Conservation (phyloP, 306 rosid species). For the Leucaena leucocephala region DNA sequence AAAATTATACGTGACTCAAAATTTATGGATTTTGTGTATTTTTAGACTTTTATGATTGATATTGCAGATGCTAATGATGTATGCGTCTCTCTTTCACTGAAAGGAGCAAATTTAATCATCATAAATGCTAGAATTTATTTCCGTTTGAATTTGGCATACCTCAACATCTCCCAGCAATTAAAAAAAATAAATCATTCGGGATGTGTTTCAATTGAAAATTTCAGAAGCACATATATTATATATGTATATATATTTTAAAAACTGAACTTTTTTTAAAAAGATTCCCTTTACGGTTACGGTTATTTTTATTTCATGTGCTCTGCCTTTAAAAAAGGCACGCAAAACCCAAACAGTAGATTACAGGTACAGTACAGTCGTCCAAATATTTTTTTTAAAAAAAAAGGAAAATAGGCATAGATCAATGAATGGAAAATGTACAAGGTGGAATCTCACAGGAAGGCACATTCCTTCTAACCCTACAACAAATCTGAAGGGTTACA, state of each 20-base stretch:
- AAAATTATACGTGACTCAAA: no score
- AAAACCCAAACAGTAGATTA: background rate
- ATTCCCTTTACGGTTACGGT: background rate
- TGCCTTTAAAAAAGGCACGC: background rate
- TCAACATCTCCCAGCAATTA: background rate
- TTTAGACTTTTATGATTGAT: background rate
- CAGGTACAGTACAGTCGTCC: background rate
- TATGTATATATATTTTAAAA: no score
- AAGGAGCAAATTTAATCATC: background rate
- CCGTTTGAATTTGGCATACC: background rate
- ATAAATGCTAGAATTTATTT: background rate
- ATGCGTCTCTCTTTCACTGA: background rate
- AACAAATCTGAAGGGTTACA: conserved; percentile 25
- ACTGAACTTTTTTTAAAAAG: background rate
- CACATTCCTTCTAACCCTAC: conserved; percentile 2
- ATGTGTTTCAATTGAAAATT: background rate
- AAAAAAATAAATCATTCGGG: background rate
- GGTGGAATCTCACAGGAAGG: background rate
- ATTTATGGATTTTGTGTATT: no score
- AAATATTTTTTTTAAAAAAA: background rate
- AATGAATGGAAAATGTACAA: conserved; percentile 26
- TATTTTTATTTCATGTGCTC: background rate
- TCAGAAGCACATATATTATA: background rate
- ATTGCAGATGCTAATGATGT: background rate
- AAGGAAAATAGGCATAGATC: background rate